These are phyloP conservation scores for Pilatotrama ljubarskyi DNA, from an alignment of 768 basidiomycete genomes.

Conservation along the genomic window DNA sequence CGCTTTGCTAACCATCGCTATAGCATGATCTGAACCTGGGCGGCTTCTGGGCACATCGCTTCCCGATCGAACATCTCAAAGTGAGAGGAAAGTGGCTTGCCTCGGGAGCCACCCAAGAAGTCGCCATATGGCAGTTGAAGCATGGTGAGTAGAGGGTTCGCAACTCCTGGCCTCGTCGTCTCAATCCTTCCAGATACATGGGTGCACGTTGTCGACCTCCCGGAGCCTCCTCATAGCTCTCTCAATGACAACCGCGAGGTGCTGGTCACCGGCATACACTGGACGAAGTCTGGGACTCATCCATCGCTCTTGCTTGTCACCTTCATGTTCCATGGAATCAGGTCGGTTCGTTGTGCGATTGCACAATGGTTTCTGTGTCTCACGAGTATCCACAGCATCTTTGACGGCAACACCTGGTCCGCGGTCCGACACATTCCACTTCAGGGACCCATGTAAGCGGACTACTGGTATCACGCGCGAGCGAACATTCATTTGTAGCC, in stretches of 20 bases:
- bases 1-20: too few species aligned
- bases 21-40: neutral
- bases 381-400: neutral
- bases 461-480: too few species aligned
- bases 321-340: neutral
- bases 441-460: neutral
- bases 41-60: neutral
- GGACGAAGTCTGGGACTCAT: conserved; percentile 1
- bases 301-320: neutral
- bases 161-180: neutral
- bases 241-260: neutral
- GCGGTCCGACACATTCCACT: neutral
- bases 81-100: too few species aligned
- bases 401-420: neutral
- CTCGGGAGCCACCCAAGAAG: too few species aligned
- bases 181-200: neutral
- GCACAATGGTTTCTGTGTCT: too few species aligned
- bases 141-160: neutral
- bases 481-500: too few species aligned
- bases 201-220: neutral
- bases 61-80: neutral
- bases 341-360: too few species aligned
- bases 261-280: conserved; percentile 2
- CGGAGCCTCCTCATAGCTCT: neutral
- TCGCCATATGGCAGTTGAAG: neutral